Conservation (phyloP, 2,329 filamentous ascomycete genomes). For the Colletotrichum ledebouriae region DNA sequence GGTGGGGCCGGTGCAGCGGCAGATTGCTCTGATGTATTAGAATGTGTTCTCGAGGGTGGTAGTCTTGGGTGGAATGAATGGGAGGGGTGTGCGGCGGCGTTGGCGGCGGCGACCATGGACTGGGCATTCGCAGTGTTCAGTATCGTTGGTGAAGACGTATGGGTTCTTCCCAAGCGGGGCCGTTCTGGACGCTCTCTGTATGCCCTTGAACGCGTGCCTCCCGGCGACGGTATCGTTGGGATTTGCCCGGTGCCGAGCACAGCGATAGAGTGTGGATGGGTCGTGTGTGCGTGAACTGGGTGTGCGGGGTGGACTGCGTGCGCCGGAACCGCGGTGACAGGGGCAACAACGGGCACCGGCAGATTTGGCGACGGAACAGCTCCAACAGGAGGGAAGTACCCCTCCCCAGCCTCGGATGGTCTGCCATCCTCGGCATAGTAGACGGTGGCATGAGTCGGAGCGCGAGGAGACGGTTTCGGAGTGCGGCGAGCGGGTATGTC, state of each 20-base stretch:
- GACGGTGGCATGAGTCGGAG: conserved; percentile 59
- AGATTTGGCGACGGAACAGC: conserved; percentile 57
- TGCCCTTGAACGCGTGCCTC: conserved; percentile 69
- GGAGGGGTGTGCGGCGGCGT: conserved; percentile 53
- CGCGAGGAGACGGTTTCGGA: conserved; percentile 82
- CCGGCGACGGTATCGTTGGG: conserved; percentile 85
- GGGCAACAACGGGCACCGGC: conserved; percentile 55
- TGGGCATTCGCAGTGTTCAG: conserved; percentile 62
- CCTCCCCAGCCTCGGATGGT: conserved; percentile 77
- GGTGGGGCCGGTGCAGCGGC: conserved; percentile 63
- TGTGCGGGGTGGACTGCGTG: conserved; percentile 39
- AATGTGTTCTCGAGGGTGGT: conserved; percentile 70
- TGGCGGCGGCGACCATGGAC: conserved; percentile 50
- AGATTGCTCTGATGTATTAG: conserved; percentile 68
- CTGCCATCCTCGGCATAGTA: conserved; percentile 74
- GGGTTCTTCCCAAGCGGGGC: conserved; percentile 75
- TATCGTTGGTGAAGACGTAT: conserved; percentile 85
- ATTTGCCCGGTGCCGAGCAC: conserved; percentile 85
- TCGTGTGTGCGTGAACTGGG: conserved; percentile 42
- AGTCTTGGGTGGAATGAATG: conserved; percentile 55
- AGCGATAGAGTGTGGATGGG: conserved; percentile 75
- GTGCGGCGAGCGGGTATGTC: conserved; percentile 84
- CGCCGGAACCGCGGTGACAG: conserved; percentile 51
- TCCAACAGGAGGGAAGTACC: conserved; percentile 83
- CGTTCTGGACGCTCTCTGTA: conserved; percentile 70